Evolutionary conservation across 345 rosid genomes (phyloP).

Genomic region (Combretum micranthum): DNA sequence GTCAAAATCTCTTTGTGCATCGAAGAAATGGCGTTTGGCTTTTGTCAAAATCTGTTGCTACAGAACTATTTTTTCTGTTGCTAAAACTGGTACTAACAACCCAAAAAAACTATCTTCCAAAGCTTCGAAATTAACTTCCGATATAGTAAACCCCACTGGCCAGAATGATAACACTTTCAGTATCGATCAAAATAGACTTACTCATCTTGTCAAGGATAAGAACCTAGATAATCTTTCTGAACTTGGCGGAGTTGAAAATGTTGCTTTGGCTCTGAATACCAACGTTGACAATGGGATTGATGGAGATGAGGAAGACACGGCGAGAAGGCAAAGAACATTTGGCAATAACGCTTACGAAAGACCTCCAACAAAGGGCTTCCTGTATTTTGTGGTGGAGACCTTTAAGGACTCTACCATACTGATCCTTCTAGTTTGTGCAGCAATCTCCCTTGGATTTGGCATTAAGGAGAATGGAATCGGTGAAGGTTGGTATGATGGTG

Average conservation of each 20-base stretch:
- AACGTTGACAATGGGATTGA: constrained; percentile 28
- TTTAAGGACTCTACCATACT: constrained; percentile 48
- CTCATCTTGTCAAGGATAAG: constrained; percentile 34
- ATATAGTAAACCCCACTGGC: constrained; percentile 14
- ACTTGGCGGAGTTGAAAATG: constrained; percentile 31
- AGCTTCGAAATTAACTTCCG: constrained; percentile 2
- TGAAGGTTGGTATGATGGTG: constrained; percentile 77
- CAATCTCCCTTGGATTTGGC: constrained; percentile 54
- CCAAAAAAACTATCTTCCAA: neutral
- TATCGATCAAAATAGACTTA: constrained; percentile 24
- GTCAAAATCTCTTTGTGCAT: constrained; percentile 18
- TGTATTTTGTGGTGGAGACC: constrained; percentile 42
- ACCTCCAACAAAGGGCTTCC: constrained; percentile 44
- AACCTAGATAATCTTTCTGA: constrained; percentile 18
- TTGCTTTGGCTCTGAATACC: constrained; percentile 34
- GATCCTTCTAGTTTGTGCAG: constrained; percentile 53
- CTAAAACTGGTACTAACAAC: neutral
- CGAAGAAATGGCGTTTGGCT: constrained; percentile 56
- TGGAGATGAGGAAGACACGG: constrained; percentile 24
- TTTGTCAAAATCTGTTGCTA: constrained; percentile 42
- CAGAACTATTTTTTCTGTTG: constrained; percentile 29
- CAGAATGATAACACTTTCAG: constrained; percentile 19
- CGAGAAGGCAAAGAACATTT: constrained; percentile 31
- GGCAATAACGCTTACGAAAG: constrained; percentile 61
- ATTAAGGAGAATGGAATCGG: constrained; percentile 47